Evolutionary conservation across 139 green algal species (phyloP).

Genomic region (Monoraphidium neglectum): DNA sequence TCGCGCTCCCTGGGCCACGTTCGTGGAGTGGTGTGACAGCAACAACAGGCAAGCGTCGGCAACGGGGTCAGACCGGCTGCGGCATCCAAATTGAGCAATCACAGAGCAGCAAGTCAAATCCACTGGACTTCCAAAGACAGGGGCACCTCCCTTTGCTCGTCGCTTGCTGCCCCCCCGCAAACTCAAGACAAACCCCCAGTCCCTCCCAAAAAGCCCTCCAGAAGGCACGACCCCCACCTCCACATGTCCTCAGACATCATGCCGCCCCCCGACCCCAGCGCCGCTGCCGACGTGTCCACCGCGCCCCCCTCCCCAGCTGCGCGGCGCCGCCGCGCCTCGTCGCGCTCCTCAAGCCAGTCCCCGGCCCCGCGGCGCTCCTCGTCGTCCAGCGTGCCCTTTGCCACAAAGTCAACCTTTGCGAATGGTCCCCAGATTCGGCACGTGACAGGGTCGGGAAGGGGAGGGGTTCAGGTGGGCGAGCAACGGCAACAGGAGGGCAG

Average conservation of each 20-base stretch:
- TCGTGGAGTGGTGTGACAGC: too few relatives aligned
- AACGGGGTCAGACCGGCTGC: neutral
- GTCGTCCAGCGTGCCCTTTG: conserved; percentile 10
- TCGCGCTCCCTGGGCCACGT: conserved; percentile 48
- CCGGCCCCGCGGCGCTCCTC: conserved; percentile 50
- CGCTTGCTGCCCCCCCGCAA: neutral
- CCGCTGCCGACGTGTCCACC: conserved; percentile 32
- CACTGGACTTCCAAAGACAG: neutral
- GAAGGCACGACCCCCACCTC: neutral
- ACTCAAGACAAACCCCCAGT: too few relatives aligned
- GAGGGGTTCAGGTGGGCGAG: neutral
- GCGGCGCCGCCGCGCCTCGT: neutral
- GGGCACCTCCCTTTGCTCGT: neutral
- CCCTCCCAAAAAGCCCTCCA: too few relatives aligned
- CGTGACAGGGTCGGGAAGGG: neutral
- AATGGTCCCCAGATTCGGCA: too few relatives aligned
- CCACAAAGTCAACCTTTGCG: conserved; percentile 25
- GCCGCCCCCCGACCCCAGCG: conserved; percentile 35
- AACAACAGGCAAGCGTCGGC: neutral
- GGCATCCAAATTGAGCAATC: neutral
- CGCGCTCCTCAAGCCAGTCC: conserved; percentile 17
- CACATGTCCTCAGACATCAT: conserved; percentile 63
- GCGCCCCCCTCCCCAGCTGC: neutral
- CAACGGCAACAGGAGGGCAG: neutral
- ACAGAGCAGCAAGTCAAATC: neutral